Conservation (phyloP, 2,329 filamentous ascomycete genomes). For the Coleophoma eucalyptorum region DNA sequence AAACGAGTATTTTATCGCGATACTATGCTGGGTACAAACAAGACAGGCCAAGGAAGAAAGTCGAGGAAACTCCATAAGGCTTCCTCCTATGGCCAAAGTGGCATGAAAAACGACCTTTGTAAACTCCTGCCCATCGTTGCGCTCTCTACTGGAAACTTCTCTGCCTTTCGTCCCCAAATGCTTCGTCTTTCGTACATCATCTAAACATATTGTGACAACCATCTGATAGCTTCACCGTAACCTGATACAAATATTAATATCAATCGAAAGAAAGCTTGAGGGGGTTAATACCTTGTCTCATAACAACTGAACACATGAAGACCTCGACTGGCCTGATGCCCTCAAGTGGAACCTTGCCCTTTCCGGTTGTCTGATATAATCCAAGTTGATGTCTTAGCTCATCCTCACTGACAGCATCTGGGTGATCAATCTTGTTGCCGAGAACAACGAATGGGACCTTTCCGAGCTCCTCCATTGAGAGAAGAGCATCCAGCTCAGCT, state of each 20-base stretch:
- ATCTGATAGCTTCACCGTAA: conserved; percentile 87
- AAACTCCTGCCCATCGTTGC: conserved; percentile 27
- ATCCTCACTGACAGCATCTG: conserved; percentile 91
- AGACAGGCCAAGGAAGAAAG: conserved; percentile 16
- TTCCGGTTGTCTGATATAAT: conserved; percentile 93
- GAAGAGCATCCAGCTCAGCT: conserved; percentile 90
- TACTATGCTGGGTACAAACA: conserved; percentile 26
- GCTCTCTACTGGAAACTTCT: conserved; percentile 16
- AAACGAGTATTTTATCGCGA: conserved; percentile 24
- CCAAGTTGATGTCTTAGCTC: conserved; percentile 90
- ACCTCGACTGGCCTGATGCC: conserved; percentile 94
- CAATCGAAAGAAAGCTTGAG: too few relatives aligned
- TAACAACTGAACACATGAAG: conserved; percentile 99
- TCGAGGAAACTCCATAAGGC: conserved; percentile 15
- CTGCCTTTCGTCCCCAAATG: conserved; percentile 1
- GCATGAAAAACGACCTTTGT: conserved; percentile 24
- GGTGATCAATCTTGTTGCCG: conserved; percentile 99
- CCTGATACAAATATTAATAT: conserved; percentile 36
- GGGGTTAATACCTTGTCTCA: conserved; percentile 71
- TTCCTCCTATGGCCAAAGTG: conserved; percentile 14
- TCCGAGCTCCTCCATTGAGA: conserved; percentile 93
- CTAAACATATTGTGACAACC: conserved; percentile 90
- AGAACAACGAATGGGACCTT: conserved; percentile 96
- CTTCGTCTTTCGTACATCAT: conserved; percentile 8
- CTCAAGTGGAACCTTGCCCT: conserved; percentile 90